phyloP scores from a whole-genome alignment of 2,329 filamentous ascomycete genomes.

The Herpomyces periplanetae region DNA sequence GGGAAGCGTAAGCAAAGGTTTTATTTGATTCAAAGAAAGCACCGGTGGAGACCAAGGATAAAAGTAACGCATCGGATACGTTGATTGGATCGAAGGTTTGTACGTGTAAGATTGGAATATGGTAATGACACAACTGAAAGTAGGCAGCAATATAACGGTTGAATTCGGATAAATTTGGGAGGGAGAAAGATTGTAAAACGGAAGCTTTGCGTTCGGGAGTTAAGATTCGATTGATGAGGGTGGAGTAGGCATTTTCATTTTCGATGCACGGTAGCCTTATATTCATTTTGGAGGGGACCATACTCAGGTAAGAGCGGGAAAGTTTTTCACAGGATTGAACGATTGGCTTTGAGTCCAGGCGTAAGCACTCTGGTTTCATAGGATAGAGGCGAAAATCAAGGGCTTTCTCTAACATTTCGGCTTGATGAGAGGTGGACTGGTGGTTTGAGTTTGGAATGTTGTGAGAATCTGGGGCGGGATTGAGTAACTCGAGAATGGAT shows the following conservation, averaged over 20 bases:
- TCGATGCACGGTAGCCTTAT: too few species aligned
- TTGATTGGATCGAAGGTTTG: slow-evolving; percentile 49
- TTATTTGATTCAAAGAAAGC: slow-evolving; percentile 88
- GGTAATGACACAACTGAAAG: slow-evolving; percentile 86
- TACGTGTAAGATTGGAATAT: slow-evolving; percentile 75
- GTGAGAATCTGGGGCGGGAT: too few species aligned
- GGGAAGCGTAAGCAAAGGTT: slow-evolving; percentile 79
- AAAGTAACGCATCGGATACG: slow-evolving; percentile 38
- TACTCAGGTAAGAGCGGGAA: too few species aligned
- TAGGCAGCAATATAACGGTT: slow-evolving; percentile 85
- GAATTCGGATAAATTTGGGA: slow-evolving; percentile 37
- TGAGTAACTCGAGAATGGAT: too few species aligned
- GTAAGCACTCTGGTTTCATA: too few species aligned
- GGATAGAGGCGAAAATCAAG: too few species aligned
- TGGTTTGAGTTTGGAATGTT: too few species aligned
- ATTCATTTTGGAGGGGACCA: too few species aligned
- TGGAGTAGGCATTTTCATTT: slow-evolving; percentile 45
- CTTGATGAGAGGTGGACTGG: too few species aligned
- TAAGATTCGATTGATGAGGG: slow-evolving; percentile 53
- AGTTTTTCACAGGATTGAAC: too few species aligned
- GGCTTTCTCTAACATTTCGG: too few species aligned
- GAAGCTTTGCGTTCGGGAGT: slow-evolving; percentile 38
- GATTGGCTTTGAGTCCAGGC: too few species aligned
- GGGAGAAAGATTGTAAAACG: slow-evolving; percentile 53
- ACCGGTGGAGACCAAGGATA: slow-evolving; percentile 74